Evolutionary conservation across 495 filamentous ascomycete species (phyloP).

Genomic region (Massariosphaeria phaeospora): DNA sequence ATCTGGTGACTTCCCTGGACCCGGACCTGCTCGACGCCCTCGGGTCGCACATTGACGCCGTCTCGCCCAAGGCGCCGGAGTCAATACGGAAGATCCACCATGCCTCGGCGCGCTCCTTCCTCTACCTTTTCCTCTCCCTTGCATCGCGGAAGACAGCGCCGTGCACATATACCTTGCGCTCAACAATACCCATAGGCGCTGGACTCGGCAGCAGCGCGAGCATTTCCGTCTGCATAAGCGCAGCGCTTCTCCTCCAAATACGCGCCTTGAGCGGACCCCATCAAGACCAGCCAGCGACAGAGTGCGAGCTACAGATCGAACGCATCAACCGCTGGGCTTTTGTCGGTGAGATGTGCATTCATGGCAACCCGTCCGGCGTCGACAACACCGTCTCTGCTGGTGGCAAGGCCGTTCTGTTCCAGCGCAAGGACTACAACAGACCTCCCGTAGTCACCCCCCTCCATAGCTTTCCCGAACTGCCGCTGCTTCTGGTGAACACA

Average conservation of each 20-base stretch:
- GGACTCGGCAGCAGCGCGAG: constrained; percentile 91
- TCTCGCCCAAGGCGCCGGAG: constrained; percentile 60
- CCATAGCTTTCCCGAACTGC: constrained; percentile 81
- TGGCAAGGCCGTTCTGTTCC: constrained; percentile 89
- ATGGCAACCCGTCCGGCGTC: constrained; percentile 91
- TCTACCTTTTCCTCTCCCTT: constrained; percentile 88
- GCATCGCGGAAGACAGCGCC: constrained; percentile 70
- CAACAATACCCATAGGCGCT: constrained; percentile 87
- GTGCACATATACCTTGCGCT: constrained; percentile 84
- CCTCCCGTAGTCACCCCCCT: constrained; percentile 74
- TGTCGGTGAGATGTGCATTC: constrained; percentile 93
- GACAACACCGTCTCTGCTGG: constrained; percentile 95
- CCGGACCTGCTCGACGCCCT: constrained; percentile 70
- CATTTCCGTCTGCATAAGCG: constrained; percentile 82
- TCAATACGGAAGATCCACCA: constrained; percentile 73
- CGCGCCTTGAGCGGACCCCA: constrained; percentile 83
- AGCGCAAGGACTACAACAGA: constrained; percentile 68
- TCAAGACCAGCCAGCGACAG: constrained; percentile 74
- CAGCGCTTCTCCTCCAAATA: constrained; percentile 82
- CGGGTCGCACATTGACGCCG: constrained; percentile 63
- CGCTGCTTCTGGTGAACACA: constrained; percentile 84
- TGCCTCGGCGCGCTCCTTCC: constrained; percentile 72
- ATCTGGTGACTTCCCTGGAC: constrained; percentile 78
- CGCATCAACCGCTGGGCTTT: constrained; percentile 97
- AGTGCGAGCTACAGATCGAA: constrained; percentile 79